phyloP scores from a whole-genome alignment of 2,329 filamentous ascomycete genomes.

The Hypoxylon sp. region DNA sequence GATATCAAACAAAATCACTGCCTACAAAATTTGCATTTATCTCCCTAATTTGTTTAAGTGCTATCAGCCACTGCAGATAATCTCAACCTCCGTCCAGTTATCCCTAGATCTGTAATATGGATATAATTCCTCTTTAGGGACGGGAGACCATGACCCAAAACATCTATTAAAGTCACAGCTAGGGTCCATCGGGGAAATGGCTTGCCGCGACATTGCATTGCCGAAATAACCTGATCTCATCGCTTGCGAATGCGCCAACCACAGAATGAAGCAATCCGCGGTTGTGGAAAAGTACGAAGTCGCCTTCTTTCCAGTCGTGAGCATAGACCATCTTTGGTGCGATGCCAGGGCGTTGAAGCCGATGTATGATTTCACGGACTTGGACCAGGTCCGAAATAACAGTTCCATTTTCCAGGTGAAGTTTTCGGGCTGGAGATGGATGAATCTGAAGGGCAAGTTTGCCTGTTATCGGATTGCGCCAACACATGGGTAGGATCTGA shows the following conservation, averaged over 20 bases:
- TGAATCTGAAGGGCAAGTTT: conserved; percentile 80
- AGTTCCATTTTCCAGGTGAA: conserved; percentile 76
- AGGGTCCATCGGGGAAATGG: conserved; percentile 67
- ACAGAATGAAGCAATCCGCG: conserved; percentile 82
- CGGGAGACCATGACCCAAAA: not conserved
- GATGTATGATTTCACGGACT: conserved; percentile 78
- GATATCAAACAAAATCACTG: too few relatives aligned
- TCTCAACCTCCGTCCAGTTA: not conserved
- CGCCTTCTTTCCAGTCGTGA: conserved; percentile 83
- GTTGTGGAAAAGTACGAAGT: conserved; percentile 85
- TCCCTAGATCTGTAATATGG: not conserved
- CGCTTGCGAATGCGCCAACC: conserved; percentile 79
- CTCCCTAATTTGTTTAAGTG: too few relatives aligned
- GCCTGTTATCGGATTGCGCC: conserved; percentile 81
- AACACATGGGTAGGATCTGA: conserved; percentile 81
- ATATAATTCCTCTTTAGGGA: not conserved
- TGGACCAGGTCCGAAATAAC: conserved; percentile 77
- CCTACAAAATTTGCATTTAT: too few relatives aligned
- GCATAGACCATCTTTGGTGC: conserved; percentile 77
- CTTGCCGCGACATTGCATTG: conserved; percentile 85
- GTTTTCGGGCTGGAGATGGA: conserved; percentile 77
- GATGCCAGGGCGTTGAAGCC: conserved; percentile 80
- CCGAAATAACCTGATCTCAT: conserved; percentile 81
- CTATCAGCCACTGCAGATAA: not conserved
- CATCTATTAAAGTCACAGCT: not conserved